phyloP scores from a whole-genome alignment of 2,329 filamentous ascomycete species.

The Apiospora rasikravindrae region DNA sequence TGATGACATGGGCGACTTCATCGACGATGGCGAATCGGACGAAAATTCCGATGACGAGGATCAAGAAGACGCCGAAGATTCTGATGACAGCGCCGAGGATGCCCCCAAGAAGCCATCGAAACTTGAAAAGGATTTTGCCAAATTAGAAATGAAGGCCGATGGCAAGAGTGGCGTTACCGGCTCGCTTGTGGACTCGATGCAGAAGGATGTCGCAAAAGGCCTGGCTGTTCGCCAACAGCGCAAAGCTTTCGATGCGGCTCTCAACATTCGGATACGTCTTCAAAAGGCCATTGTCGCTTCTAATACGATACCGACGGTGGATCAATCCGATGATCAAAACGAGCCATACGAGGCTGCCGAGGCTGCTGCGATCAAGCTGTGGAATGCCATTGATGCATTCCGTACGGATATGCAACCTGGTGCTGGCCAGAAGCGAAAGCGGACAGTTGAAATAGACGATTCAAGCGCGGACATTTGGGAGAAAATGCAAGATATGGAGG shows the following conservation, averaged over 20 bases:
- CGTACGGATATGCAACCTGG: slow-evolving; percentile 63
- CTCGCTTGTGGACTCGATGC: slow-evolving; percentile 66
- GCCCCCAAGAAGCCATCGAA: slow-evolving; percentile 37
- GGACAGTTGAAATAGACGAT: slow-evolving; percentile 61
- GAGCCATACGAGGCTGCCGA: slow-evolving; percentile 78
- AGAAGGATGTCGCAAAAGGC: slow-evolving; percentile 84
- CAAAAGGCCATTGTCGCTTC: slow-evolving; percentile 87
- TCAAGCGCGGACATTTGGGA: slow-evolving; percentile 73
- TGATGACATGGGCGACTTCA: slow-evolving; percentile 41
- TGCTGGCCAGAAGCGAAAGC: slow-evolving; percentile 43
- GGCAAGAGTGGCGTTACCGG: slow-evolving; percentile 70
- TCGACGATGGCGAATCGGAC: slow-evolving; percentile 42
- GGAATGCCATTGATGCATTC: slow-evolving; percentile 78
- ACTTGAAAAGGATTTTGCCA: slow-evolving; percentile 42
- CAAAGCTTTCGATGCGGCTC: slow-evolving; percentile 82
- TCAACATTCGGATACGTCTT: slow-evolving; percentile 89
- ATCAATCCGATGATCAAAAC: slow-evolving; percentile 48
- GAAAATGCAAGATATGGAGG: slow-evolving; percentile 70
- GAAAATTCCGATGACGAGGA: slow-evolving; percentile 32
- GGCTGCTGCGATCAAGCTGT: slow-evolving; percentile 81
- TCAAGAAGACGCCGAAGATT: slow-evolving; percentile 14
- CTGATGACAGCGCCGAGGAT: slow-evolving; percentile 33
- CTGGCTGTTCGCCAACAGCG: slow-evolving; percentile 85
- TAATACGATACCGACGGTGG: slow-evolving; percentile 69
- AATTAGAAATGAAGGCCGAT: slow-evolving; percentile 68